Evolutionary conservation across 1,139 yeast genomes (phyloP), one percentile per base, ranked within the genome.

Genomic region (Yamadazyma taylorii): DNA sequence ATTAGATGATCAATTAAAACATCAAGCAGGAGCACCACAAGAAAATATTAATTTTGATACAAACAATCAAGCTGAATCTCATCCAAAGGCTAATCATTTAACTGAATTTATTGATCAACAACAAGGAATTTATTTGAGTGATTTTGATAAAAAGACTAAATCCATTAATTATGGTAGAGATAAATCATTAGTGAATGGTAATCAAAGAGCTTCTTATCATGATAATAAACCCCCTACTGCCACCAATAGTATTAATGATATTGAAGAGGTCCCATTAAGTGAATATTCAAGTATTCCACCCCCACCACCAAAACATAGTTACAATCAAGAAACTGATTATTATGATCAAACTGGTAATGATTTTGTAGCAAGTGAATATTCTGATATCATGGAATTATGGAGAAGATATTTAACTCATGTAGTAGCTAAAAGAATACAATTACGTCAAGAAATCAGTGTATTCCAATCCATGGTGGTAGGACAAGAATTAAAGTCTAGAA

Each of bases 361-460:
- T 2, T 30, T 41, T 12, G 46, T n/a, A n/a, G n/a, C n/a, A n/a
- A n/a, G 42, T 16, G 43, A 36, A 33, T 48, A 45, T 24, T 27
- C 37, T 11, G 55, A 56, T 26, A 36, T 63, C 21, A 47, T 53
- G 5, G 58, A 55, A 15, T 48, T 63, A n/a, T 71, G 77, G 77
- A 57, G 55, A 33, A 52, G 48, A 16, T 71, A 71, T 46, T 61
- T 71, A 39, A 40, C 53, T 22, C 55, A 54, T 31, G 75, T 70
- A n/a, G 43, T 69, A 11, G 52, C 55, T 33, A 68, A 63, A 43
- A 47, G 77, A 31, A 69, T 71, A 28, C 62, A 60, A 40, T 55
- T 71, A 37, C 58, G 76, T 35, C 74, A 69, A 43, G 77, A 71
- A 45, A 69, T 71, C 37, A 52, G 47, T 29, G 47, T 59, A 41